Evolutionary conservation across 257 asterid species (phyloP).

Genomic region (Jaltomata sinuosa): DNA sequence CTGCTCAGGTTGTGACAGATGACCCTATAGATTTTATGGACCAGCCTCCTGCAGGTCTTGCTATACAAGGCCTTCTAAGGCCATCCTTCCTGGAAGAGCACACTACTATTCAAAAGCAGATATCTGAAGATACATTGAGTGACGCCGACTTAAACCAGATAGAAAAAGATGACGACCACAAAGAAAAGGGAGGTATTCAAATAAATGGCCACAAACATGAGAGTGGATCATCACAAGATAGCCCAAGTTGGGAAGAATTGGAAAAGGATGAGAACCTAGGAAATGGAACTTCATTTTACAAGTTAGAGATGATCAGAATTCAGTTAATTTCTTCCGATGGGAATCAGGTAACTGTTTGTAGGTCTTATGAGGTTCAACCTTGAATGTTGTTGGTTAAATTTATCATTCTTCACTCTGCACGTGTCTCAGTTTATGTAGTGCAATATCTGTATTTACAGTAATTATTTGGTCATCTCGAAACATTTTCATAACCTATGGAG

Average conservation of each 20-base stretch:
- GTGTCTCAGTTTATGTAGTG: not conserved
- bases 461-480: not conserved
- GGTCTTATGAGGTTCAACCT: not conserved
- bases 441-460: not conserved
- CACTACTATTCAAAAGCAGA: conserved; percentile 60
- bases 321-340: conserved; percentile 76
- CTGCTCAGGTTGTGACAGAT: conserved; percentile 61
- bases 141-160: conserved; percentile 20
- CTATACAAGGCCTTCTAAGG: conserved; percentile 82
- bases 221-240: conserved; percentile 38
- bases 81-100: conserved; percentile 92
- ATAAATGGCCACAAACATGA: conserved; percentile 63
- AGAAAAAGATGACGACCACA: conserved; percentile 24
- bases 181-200: conserved; percentile 32
- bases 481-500: not conserved
- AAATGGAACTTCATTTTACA: conserved; percentile 83
- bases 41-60: conserved; percentile 89
- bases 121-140: conserved; percentile 34
- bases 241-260: conserved; percentile 50
- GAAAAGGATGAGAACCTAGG: conserved; percentile 65
- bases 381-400: not conserved
- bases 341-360: conserved; percentile 37
- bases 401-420: not conserved
- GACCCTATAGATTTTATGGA: conserved; percentile 91
- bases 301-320: conserved; percentile 78